A percentile compares a stretch with the other conserved stretches of the same genome.
Evolutionary conservation across 371 early-diverging fungal species (phyloP).

Genomic region (Mortierella sp.): DNA sequence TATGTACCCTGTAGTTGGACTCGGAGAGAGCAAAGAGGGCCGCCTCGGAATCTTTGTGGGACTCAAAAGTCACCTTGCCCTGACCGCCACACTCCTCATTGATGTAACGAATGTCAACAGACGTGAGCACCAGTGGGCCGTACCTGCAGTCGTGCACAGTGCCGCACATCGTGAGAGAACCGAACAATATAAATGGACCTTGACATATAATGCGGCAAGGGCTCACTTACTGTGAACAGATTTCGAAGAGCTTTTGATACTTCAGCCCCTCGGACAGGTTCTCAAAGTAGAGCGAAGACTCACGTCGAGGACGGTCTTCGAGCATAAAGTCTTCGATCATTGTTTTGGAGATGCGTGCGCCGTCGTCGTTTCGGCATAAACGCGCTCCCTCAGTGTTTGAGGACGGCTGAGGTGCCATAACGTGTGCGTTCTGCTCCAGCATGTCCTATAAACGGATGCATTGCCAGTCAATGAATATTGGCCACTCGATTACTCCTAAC

Average conservation of each 20-base stretch:
- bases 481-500: too few relatives aligned
- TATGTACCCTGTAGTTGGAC: conserved; percentile 18
- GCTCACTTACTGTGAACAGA: conserved; percentile 34
- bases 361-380: not conserved
- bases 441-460: conserved; percentile 14
- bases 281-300: conserved; percentile 26
- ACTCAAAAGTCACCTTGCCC: conserved; percentile 37
- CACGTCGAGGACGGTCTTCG: conserved; percentile 30
- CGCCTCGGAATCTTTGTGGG: conserved; percentile 21
- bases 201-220: too few relatives aligned
- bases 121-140: conserved; percentile 31
- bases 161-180: not conserved
- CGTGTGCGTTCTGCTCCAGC: conserved; percentile 17
- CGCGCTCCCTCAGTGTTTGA: conserved; percentile 15
- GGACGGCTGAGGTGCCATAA: conserved; percentile 13
- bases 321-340: conserved; percentile 34
- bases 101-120: conserved; percentile 44
- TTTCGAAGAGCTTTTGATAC: conserved; percentile 36
- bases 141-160: conserved; percentile 12
- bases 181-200: too few relatives aligned
- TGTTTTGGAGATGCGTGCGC: conserved; percentile 32
- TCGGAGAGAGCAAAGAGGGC: conserved; percentile 15
- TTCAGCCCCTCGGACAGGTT: conserved; percentile 26
- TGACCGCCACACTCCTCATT: conserved; percentile 37
- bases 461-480: too few relatives aligned